These are phyloP conservation scores for Pichia sp. DNA, from an alignment of 1,139 yeast species.

Conservation along the genomic window DNA sequence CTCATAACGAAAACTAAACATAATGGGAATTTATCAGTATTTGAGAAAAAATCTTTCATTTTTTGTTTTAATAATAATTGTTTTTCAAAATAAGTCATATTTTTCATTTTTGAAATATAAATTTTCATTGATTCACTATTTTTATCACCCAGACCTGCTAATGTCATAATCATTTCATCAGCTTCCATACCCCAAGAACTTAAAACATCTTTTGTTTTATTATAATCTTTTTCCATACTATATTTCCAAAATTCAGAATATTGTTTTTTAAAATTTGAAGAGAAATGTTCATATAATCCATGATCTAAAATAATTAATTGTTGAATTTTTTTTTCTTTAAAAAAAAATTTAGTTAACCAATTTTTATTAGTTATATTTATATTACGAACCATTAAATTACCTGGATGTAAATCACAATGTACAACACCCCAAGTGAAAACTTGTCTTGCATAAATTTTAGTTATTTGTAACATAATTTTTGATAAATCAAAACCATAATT, in stretches of 20 bases:
- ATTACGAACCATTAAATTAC: slow-evolving; percentile 55
- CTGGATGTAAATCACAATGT: slow-evolving; percentile 83
- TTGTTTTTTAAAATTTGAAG: slow-evolving; percentile 45
- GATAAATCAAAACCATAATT: slow-evolving; percentile 38
- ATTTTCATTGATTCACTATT: slow-evolving; percentile 23
- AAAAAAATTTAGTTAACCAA: slow-evolving; percentile 4
- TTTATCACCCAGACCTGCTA: slow-evolving; percentile 47
- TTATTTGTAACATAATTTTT: slow-evolving; percentile 45
- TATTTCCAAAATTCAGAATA: slow-evolving; percentile 61
- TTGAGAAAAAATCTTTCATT: slow-evolving; percentile 48
- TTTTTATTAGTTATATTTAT: slow-evolving; percentile 19
- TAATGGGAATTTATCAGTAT: slow-evolving; percentile 60
- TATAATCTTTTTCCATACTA: slow-evolving; percentile 47
- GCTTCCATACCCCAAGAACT: slow-evolving; percentile 67
- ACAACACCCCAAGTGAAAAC: slow-evolving; percentile 70
- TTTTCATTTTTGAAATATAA: slow-evolving; percentile 22
- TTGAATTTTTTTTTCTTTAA: slow-evolving; percentile 31
- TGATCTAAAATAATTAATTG: slow-evolving; percentile 69
- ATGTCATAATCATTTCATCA: slow-evolving; percentile 55
- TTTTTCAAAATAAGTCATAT: slow-evolving; percentile 33
- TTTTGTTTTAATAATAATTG: slow-evolving; percentile 34
- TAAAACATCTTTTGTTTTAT: slow-evolving; percentile 45
- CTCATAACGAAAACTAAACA: slow-evolving; percentile 61
- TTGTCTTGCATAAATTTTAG: slow-evolving; percentile 57
- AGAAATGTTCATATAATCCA: slow-evolving; percentile 58